These are phyloP conservation scores for Backusella mclennaniae DNA, from an alignment of 192 early-diverging fungal genomes.

Conservation along the genomic window DNA sequence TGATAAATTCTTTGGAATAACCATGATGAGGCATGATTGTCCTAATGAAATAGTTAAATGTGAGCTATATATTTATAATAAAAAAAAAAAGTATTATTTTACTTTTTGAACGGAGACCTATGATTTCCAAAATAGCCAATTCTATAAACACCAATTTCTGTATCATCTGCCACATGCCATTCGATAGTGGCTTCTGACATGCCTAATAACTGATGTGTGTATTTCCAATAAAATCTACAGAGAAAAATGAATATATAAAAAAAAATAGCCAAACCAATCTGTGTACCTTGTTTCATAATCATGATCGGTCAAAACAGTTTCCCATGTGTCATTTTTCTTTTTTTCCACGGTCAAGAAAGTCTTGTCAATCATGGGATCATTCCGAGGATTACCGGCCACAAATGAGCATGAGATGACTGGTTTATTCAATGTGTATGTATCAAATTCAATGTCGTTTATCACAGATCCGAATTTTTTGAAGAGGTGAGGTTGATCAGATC, in stretches of 20 bases:
- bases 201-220: conserved; percentile 11
- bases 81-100: not conserved
- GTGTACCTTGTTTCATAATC: conserved; percentile 30
- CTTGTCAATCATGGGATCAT: conserved; percentile 19
- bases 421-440: not conserved
- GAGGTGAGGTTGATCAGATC: conserved; percentile 16
- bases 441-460: conserved; percentile 3
- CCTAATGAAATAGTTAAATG: not conserved
- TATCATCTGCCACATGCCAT: conserved; percentile 13
- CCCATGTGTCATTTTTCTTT: conserved; percentile 14
- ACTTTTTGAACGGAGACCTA: conserved; percentile 14
- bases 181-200: conserved; percentile 21
- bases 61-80: no score
- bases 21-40: not conserved
- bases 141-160: conserved; percentile 19
- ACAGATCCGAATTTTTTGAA: conserved; percentile 32
- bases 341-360: conserved; percentile 32
- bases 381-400: conserved; percentile 36
- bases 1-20: conserved; percentile 19
- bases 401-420: conserved; percentile 11
- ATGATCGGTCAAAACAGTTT: conserved; percentile 24
- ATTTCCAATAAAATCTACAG: conserved; percentile 25
- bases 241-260: not conserved
- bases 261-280: not conserved
- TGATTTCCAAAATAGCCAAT: conserved; percentile 33